A percentile compares a stretch with the other conserved stretches of the same genome.
These are phyloP conservation scores for Starmerella apicola DNA, from an alignment of 805 yeast species.

Conservation along the genomic window DNA sequence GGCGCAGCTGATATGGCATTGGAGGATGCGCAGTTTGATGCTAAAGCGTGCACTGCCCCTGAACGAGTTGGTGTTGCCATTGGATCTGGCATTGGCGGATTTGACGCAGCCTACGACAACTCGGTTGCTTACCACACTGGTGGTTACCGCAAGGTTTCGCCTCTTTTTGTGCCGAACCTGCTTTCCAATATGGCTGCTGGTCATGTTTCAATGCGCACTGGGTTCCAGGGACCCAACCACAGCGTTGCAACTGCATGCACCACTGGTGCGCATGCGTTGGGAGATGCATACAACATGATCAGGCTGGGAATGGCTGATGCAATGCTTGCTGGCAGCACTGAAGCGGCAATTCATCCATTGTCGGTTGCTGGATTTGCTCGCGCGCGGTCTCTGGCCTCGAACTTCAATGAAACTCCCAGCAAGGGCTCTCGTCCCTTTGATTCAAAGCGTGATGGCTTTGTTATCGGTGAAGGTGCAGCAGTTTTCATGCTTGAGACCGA, in stretches of 20 bases:
- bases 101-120: constrained; percentile 58
- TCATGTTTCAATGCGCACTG: constrained; percentile 65
- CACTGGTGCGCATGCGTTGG: constrained; percentile 85
- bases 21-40: constrained; percentile 51
- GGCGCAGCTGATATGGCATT: constrained; percentile 71
- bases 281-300: constrained; percentile 81
- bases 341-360: constrained; percentile 72
- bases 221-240: constrained; percentile 75
- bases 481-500: constrained; percentile 62
- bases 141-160: constrained; percentile 64
- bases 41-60: too few species aligned
- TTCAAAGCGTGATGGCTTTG: constrained; percentile 65
- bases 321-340: constrained; percentile 92
- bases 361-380: constrained; percentile 85
- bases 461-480: constrained; percentile 88
- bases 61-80: constrained; percentile 51
- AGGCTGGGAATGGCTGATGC: constrained; percentile 68
- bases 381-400: constrained; percentile 65
- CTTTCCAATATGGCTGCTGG: constrained; percentile 93
- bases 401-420: constrained; percentile 47
- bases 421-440: constrained; percentile 85
- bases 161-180: constrained; percentile 72
- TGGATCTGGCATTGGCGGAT: constrained; percentile 88
- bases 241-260: constrained; percentile 93
- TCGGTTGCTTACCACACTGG: constrained; percentile 37